phyloP scores from a whole-genome alignment of 805 yeast species.

The Diddensiella caesifluorescens region DNA sequence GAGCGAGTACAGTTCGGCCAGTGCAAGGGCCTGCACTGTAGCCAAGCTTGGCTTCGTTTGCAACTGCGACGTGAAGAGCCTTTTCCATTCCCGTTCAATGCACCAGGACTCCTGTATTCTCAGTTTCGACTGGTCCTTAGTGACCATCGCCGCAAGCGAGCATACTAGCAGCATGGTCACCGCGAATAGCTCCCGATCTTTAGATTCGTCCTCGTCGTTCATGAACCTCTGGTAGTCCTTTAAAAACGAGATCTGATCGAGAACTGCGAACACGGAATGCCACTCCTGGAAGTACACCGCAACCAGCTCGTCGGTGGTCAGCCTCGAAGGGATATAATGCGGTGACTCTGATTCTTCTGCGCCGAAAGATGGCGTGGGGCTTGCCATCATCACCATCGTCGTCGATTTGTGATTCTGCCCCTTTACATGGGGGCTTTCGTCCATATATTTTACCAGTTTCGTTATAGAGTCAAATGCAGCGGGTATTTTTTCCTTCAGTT shows the following conservation, averaged over 20 bases:
- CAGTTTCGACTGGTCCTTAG: constrained; percentile 10
- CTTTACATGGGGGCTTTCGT: not conserved
- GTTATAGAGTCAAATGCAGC: constrained; percentile 18
- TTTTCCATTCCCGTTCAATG: constrained; percentile 25
- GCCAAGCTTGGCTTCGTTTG: constrained; percentile 21
- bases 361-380: constrained; percentile 8
- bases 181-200: constrained; percentile 17
- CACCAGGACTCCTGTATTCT: constrained; percentile 6
- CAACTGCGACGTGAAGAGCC: constrained; percentile 14
- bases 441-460: constrained; percentile 8
- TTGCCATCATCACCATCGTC: not conserved
- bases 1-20: constrained; percentile 66
- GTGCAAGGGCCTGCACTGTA: constrained; percentile 54
- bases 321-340: constrained; percentile 41
- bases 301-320: constrained; percentile 62
- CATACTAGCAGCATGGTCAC: constrained; percentile 28
- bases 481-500: constrained; percentile 24
- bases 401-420: too few species aligned
- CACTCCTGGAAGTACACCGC: constrained; percentile 70
- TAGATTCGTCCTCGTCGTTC: constrained; percentile 4
- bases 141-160: constrained; percentile 26
- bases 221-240: constrained; percentile 46
- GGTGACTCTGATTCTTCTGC: constrained; percentile 7
- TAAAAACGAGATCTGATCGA: constrained; percentile 66
- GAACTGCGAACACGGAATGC: constrained; percentile 63